A percentile compares a stretch with the other conserved stretches of the same genome.
Conservation (phyloP, 805 yeast genomes). For the Candida endomychidarum region DNA sequence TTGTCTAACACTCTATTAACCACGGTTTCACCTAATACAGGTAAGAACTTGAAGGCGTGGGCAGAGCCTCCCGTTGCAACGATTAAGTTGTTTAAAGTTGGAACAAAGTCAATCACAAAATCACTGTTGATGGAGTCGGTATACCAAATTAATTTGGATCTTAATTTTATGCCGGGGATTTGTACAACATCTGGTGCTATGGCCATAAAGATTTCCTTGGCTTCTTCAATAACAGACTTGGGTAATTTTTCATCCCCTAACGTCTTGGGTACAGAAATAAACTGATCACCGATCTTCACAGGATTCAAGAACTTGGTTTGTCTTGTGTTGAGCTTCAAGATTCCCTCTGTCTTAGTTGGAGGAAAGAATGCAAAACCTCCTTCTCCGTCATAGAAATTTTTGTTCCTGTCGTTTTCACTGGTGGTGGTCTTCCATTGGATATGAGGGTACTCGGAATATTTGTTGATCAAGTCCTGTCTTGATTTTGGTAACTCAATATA, state of each 20-base stretch:
- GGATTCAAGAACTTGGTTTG: conserved; percentile 12
- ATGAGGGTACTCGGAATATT: conserved; percentile 32
- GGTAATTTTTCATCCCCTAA: conserved; percentile 7
- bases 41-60: conserved; percentile 38
- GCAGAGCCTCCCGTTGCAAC: conserved; percentile 39
- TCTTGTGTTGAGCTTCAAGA: conserved; percentile 8
- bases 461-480: conserved; percentile 25
- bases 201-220: conserved; percentile 1
- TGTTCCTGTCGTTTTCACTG: conserved; percentile 4
- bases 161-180: conserved; percentile 1
- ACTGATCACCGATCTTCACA: not conserved
- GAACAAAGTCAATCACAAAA: conserved; percentile 32
- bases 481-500: conserved; percentile 34
- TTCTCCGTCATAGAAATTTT: not conserved
- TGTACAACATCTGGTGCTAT: conserved; percentile 4
- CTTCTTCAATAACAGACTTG: conserved; percentile 6
- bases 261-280: conserved; percentile 4
- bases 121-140: conserved; percentile 24
- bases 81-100: conserved; percentile 25
- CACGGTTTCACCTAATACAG: conserved; percentile 26
- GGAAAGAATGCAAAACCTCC: conserved; percentile 9
- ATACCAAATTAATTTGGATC: conserved; percentile 10
- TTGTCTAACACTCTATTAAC: conserved; percentile 4
- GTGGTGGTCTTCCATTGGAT: conserved; percentile 27
- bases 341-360: conserved; percentile 6